These are phyloP conservation scores for Hanseniaspora lindneri DNA, from an alignment of 805 yeast species.

Conservation along the genomic window DNA sequence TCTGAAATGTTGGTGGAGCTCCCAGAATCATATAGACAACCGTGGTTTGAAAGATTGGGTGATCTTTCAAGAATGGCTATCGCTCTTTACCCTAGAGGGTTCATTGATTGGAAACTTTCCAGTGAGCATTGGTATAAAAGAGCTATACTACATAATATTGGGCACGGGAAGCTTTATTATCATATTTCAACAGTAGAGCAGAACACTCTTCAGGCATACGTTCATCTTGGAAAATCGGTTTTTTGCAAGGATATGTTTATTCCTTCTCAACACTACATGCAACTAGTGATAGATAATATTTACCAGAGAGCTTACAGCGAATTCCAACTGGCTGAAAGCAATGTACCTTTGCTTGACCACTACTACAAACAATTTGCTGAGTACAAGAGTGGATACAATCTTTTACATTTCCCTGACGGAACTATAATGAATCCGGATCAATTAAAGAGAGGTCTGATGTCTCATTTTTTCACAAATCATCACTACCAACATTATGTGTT, in stretches of 20 bases:
- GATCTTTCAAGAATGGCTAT: conserved; percentile 82
- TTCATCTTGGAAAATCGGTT: conserved; percentile 66
- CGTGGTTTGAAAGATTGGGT: conserved; percentile 76
- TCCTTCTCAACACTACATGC: conserved; percentile 66
- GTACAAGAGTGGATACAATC: conserved; percentile 7
- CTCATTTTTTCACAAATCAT: conserved; percentile 15
- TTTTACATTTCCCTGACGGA: conserved; percentile 4
- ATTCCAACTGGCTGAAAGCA: conserved; percentile 24
- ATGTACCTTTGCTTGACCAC: conserved; percentile 13
- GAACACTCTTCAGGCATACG: conserved; percentile 56
- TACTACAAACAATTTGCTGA: conserved; percentile 7
- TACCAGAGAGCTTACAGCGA: conserved; percentile 42
- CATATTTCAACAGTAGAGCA: conserved; percentile 82
- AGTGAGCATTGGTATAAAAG: conserved; percentile 75
- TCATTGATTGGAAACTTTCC: conserved; percentile 74
- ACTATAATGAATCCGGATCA: conserved; percentile 14
- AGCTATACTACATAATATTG: conserved; percentile 61
- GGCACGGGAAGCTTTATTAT: conserved; percentile 76
- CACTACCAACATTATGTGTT: conserved; percentile 15
- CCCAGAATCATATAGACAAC: conserved; percentile 28
- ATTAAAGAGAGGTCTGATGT: conserved; percentile 10
- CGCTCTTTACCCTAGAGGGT: conserved; percentile 65
- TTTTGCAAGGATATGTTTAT: conserved; percentile 73
- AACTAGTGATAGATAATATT: conserved; percentile 68
- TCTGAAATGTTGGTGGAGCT: conserved; percentile 33